Percentiles rank a stretch among this genome's conserved stretches.
Conservation (phyloP, 805 yeast genomes). For the Naumovozyma castellii region DNA sequence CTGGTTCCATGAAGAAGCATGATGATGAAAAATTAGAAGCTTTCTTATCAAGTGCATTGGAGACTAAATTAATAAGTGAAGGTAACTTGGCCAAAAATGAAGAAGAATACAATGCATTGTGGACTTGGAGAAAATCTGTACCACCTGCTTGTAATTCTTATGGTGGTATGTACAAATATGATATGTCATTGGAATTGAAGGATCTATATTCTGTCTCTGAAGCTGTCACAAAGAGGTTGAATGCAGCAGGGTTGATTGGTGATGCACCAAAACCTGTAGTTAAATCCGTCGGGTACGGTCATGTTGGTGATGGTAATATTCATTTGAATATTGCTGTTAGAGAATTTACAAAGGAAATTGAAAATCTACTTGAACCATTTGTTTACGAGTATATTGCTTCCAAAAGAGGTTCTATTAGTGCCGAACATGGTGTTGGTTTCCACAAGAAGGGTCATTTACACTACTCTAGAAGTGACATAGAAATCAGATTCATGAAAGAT, state of each 20-base stretch:
- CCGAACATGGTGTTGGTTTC: slow-evolving; percentile 91
- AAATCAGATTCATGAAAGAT: slow-evolving; percentile 59
- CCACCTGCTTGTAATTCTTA: slow-evolving; percentile 71
- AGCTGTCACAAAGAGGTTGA: slow-evolving; percentile 50
- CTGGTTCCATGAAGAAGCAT: slow-evolving; percentile 80
- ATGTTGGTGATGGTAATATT: slow-evolving; percentile 86
- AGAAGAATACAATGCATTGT: slow-evolving; percentile 61
- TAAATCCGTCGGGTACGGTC: slow-evolving; percentile 88
- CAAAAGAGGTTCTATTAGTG: slow-evolving; percentile 73
- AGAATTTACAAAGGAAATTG: slow-evolving; percentile 63
- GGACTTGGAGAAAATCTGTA: slow-evolving; percentile 86
- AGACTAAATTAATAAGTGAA: slow-evolving; percentile 62
- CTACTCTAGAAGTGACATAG: slow-evolving; percentile 63
- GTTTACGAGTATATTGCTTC: slow-evolving; percentile 73
- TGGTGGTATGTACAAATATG: slow-evolving; percentile 92
- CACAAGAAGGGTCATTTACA: slow-evolving; percentile 80
- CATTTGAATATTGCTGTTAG: slow-evolving; percentile 84
- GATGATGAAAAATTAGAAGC: slow-evolving; percentile 75
- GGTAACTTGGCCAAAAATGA: slow-evolving; percentile 91
- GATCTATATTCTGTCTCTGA: slow-evolving; percentile 69
- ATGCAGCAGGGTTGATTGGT: slow-evolving; percentile 46
- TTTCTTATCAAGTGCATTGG: slow-evolving; percentile 71
- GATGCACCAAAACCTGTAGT: slow-evolving; percentile 66
- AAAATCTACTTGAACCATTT: slow-evolving; percentile 72
- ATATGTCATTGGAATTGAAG: slow-evolving; percentile 72